A percentile compares a stretch with the other conserved stretches of the same genome.
phyloP scores from a whole-genome alignment of 2,329 filamentous ascomycete species.

The Epichloe typhina region DNA sequence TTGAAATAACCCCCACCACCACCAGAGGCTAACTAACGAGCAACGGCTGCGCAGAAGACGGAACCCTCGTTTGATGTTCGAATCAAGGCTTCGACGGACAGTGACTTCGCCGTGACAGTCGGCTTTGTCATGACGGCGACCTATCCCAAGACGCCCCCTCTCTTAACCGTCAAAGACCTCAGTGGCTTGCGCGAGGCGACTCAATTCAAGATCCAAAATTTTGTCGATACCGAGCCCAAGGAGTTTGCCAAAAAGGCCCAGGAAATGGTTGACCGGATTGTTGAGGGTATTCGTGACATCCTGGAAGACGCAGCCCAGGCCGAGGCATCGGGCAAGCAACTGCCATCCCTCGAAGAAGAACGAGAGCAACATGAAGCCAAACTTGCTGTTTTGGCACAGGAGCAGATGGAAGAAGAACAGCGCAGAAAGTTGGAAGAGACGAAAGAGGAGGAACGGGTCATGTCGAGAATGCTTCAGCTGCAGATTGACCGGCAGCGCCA shows the following conservation, averaged over 20 bases:
- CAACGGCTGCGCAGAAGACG: conserved; percentile 43
- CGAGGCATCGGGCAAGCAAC: conserved; percentile 58
- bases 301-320: conserved; percentile 76
- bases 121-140: conserved; percentile 74
- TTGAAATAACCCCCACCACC: conserved; percentile 4
- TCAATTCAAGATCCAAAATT: conserved; percentile 54
- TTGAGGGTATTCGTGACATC: conserved; percentile 58
- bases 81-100: conserved; percentile 60
- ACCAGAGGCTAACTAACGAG: background rate
- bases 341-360: conserved; percentile 83
- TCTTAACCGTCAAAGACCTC: conserved; percentile 54
- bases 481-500: conserved; percentile 56
- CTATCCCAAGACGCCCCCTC: conserved; percentile 73
- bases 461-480: conserved; percentile 59
- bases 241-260: conserved; percentile 38
- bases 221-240: conserved; percentile 44
- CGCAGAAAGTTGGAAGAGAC: conserved; percentile 41
- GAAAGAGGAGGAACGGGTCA: conserved; percentile 55
- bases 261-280: conserved; percentile 51
- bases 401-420: conserved; percentile 39
- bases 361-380: conserved; percentile 69
- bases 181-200: conserved; percentile 56
- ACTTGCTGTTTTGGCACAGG: conserved; percentile 46
- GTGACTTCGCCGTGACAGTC: conserved; percentile 58
- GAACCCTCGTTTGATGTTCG: conserved; percentile 73